Evolutionary conservation across 768 basidiomycete species (phyloP).

Genomic region (Rhodotorula taiwanensis): DNA sequence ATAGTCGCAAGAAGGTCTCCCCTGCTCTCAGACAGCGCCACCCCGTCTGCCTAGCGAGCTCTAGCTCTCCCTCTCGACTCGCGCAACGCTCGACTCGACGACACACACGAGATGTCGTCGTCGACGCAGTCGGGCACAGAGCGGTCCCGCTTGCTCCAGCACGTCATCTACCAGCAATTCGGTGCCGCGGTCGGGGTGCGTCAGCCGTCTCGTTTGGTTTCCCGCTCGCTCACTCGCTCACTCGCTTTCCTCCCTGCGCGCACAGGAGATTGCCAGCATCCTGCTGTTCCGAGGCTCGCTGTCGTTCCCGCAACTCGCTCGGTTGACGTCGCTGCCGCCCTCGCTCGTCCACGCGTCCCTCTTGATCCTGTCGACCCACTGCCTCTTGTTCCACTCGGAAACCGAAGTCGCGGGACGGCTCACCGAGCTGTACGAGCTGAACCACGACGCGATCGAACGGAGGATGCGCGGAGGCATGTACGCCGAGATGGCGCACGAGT

Average conservation of each 20-base stretch:
- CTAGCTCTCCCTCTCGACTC: background rate
- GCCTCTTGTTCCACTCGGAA: slow-evolving; percentile 33
- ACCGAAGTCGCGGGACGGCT: slow-evolving; percentile 26
- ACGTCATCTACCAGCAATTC: slow-evolving; percentile 61
- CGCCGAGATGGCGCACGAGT: slow-evolving; percentile 23
- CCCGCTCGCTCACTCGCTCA: background rate
- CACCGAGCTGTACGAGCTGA: slow-evolving; percentile 35
- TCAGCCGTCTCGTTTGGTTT: slow-evolving; percentile 1
- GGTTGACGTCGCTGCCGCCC: slow-evolving; percentile 28
- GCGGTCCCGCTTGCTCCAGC: slow-evolving; percentile 56
- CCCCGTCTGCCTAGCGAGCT: too few relatives aligned
- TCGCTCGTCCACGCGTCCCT: slow-evolving; percentile 17
- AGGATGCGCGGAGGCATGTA: slow-evolving; percentile 22
- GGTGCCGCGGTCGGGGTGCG: slow-evolving; percentile 62
- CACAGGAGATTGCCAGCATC: slow-evolving; percentile 28
- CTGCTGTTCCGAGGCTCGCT: slow-evolving; percentile 32
- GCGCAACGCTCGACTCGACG: too few relatives aligned
- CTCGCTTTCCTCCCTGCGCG: background rate
- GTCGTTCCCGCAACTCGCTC: slow-evolving; percentile 29
- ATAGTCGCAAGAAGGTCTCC: background rate
- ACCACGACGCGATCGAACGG: slow-evolving; percentile 22
- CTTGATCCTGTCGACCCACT: slow-evolving; percentile 33
- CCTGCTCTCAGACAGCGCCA: too few relatives aligned
- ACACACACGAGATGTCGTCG: background rate
- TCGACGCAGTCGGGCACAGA: slow-evolving; percentile 42